These are phyloP conservation scores for Kalanchoe fedtschenkoi DNA, from an alignment of 164 flowering plant species.

Conservation along the genomic window DNA sequence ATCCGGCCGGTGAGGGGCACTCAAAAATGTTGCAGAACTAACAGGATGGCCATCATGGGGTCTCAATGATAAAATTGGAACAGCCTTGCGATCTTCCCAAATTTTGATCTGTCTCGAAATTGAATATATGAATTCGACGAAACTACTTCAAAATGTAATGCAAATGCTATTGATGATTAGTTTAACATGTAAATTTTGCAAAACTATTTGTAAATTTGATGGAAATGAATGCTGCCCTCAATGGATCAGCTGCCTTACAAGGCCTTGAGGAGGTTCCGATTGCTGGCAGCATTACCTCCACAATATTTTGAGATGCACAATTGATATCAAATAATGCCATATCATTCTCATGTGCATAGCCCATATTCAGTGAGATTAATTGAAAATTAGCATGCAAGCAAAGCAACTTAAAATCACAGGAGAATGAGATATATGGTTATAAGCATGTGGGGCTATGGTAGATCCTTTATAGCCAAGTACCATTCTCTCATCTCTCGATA, in stretches of 20 bases:
- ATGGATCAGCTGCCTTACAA: background rate
- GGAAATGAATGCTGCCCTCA: no score
- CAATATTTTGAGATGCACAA: background rate
- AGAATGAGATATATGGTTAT: background rate
- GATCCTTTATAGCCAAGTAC: background rate
- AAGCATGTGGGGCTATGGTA: background rate
- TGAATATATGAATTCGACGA: background rate
- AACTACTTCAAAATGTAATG: background rate
- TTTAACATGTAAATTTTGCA: background rate
- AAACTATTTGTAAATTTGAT: no score
- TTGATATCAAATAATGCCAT: background rate
- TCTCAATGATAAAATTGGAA: slow-evolving; percentile 53
- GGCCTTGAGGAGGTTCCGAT: background rate
- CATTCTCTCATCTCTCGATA: background rate
- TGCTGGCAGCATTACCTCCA: background rate
- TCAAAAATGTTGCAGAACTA: slow-evolving; percentile 57
- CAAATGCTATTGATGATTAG: background rate
- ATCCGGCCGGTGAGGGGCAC: slow-evolving; percentile 72
- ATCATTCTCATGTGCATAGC: background rate
- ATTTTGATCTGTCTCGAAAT: slow-evolving; percentile 61
- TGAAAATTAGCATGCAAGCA: background rate
- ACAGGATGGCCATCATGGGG: slow-evolving; percentile 88
- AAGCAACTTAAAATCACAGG: background rate
- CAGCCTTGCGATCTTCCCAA: slow-evolving; percentile 79
- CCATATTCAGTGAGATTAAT: background rate